phyloP scores from a whole-genome alignment of 352 stramenopile species.

The Phytophthora litchii region DNA sequence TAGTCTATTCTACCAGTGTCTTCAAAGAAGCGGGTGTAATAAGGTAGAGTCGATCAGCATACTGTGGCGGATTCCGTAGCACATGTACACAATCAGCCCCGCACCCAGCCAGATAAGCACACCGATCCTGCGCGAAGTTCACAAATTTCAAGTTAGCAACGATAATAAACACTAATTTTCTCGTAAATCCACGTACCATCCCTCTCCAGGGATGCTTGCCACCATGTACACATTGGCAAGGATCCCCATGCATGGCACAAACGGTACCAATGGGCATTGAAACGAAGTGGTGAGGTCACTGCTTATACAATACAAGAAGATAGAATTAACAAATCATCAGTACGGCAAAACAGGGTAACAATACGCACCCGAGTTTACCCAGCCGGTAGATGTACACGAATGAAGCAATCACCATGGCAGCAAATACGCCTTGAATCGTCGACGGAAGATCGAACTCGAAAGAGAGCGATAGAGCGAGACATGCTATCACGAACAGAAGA shows the following conservation, averaged over 20 bases:
- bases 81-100: constrained; percentile 73
- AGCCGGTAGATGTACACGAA: constrained; percentile 65
- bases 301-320: constrained; percentile 3
- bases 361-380: constrained; percentile 57
- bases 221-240: constrained; percentile 77
- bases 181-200: constrained; percentile 47
- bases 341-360: background rate
- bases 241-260: constrained; percentile 64
- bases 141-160: constrained; percentile 11
- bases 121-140: constrained; percentile 50
- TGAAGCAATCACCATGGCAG: constrained; percentile 37
- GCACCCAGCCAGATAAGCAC: constrained; percentile 73
- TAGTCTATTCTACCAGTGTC: constrained; percentile 10
- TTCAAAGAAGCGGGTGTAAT: constrained; percentile 40
- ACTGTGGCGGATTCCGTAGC: constrained; percentile 83
- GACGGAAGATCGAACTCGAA: constrained; percentile 72
- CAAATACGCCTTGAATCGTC: constrained; percentile 45
- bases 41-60: constrained; percentile 39
- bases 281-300: constrained; percentile 48
- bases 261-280: constrained; percentile 63
- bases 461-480: constrained; percentile 68
- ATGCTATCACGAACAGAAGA: constrained; percentile 61
- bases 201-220: constrained; percentile 53
- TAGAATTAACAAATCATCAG: background rate
- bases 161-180: background rate